Base-by-base conservation (phyloP, 192 early-diverging fungal genomes). In the Backusella luteola region DNA sequence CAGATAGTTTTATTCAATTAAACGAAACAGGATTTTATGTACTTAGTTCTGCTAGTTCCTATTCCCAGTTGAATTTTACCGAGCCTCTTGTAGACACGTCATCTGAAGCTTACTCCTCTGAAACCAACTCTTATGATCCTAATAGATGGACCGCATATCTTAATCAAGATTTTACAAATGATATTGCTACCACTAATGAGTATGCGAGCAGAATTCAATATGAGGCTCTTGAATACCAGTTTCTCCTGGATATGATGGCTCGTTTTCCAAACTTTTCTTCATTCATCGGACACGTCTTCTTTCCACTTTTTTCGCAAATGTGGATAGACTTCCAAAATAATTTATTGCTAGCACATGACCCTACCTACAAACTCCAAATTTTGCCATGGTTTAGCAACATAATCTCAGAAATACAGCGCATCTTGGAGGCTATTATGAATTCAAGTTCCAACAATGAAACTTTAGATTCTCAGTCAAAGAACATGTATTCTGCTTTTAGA, bases 321-420 rank as follows among this genome's bases (percentile, higher is more conserved):
- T 79, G 78, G 78, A 34, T 67, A 34, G 52, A 79, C 9, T 66
- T 75, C 12, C 78, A 75, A 56, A 21, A 74, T 21, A 23, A 68
- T 9, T 21, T 49, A 34, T 12, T 67, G n/a, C 38, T 74, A 3
- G 42, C 66, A 53, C 53, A 69, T 34, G 77, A 74, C 4, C 17
- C 42, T 14, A 15, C 9, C 1, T 39, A 66, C 38, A 66, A 44
- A 14, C n/a, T 34, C 3, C 21, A 21, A 21, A 46, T 74, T 23
- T 21, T 34, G 38, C 0, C 8, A 12, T 78, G 77, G 77, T 66
- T 73, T 53, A 36, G 11, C 0, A 17, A 26, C 21, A 21, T 39
- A 12, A 36, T 34, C 0, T 8, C 34, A 52, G 66, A 70, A 12
- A 46, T 78, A 6, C 26, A 68, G 5, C 42, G 35, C 34, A 23